Conservation (phyloP, 2,329 filamentous ascomycete species). For the Trichophyton equinum region DNA sequence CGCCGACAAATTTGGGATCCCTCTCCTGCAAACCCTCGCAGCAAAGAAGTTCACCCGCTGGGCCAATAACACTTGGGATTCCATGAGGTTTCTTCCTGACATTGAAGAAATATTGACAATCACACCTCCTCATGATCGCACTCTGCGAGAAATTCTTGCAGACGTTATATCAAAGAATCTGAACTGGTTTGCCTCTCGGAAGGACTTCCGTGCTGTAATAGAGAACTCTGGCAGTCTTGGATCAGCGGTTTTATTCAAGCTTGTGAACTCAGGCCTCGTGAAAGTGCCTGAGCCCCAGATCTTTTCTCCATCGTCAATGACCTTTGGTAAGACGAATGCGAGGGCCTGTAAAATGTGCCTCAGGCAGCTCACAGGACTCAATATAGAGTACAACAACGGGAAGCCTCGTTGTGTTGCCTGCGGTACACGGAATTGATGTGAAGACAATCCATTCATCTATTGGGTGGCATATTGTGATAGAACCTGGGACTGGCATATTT, state of each 20-base stretch:
- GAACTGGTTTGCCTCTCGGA: not conserved
- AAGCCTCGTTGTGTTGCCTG: not conserved
- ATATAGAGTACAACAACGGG: not conserved
- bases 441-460: not conserved
- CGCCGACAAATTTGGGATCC: constrained; percentile 1
- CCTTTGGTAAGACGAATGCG: too few species aligned
- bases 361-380: not conserved
- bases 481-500: too few species aligned
- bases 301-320: too few species aligned
- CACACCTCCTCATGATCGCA: not conserved
- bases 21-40: not conserved
- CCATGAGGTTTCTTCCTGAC: not conserved
- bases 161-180: not conserved
- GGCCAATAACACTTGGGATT: not conserved
- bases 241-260: not conserved
- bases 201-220: not conserved
- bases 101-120: not conserved
- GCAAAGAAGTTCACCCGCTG: not conserved
- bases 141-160: not conserved
- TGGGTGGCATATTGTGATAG: not conserved
- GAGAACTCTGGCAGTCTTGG: not conserved
- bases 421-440: not conserved
- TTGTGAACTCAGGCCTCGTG: not conserved
- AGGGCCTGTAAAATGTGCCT: not conserved
- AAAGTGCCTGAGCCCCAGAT: not conserved